These are phyloP conservation scores for Chlorella sp. DNA, from an alignment of 139 green algal species.

Conservation along the genomic window DNA sequence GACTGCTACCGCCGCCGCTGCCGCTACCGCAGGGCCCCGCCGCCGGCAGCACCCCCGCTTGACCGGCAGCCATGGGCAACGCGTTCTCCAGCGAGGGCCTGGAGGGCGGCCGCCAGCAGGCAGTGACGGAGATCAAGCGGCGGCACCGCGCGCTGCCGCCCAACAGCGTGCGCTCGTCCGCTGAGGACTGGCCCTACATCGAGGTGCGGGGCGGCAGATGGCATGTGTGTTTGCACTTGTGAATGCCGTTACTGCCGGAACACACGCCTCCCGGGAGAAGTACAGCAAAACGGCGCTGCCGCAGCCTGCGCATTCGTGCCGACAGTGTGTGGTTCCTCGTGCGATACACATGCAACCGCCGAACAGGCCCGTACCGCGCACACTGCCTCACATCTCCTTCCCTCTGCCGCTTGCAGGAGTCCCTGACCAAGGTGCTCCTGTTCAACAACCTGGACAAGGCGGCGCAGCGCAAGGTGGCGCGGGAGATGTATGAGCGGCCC, in stretches of 20 bases:
- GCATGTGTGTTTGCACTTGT: background rate
- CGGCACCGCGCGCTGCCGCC: constrained; percentile 40
- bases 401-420: constrained; percentile 51
- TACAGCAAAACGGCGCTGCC: no score
- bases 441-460: constrained; percentile 78
- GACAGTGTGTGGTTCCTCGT: no score
- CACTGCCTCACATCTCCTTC: no score
- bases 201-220: constrained; percentile 52
- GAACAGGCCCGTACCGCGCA: no score
- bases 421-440: constrained; percentile 82
- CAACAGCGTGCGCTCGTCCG: constrained; percentile 55
- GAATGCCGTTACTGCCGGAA: no score
- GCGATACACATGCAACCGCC: no score
- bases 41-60: no score
- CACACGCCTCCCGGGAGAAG: no score
- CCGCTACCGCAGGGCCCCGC: background rate
- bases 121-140: constrained; percentile 67
- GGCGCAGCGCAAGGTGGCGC: constrained; percentile 53
- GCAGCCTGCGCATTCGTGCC: no score
- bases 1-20: background rate
- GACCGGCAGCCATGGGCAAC: constrained; percentile 43
- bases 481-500: constrained; percentile 59
- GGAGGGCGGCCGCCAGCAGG: constrained; percentile 46
- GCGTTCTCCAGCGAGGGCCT: constrained; percentile 23
- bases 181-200: constrained; percentile 74